phyloP scores from a whole-genome alignment of 163 green algal genomes.

The Scenedesmus sp. region DNA sequence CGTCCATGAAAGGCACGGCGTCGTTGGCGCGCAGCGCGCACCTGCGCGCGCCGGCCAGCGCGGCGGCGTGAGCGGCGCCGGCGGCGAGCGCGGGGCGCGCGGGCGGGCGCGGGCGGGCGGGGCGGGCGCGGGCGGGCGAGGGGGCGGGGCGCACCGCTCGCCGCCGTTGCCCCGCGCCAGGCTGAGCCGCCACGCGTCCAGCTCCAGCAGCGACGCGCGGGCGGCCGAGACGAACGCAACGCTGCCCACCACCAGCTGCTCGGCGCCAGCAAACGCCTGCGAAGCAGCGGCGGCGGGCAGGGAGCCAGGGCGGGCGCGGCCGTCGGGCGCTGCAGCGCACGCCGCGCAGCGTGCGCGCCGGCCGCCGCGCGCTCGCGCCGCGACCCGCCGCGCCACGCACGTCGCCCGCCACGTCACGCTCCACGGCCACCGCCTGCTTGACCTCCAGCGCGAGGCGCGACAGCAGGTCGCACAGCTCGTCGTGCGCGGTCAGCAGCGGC shows the following conservation, averaged over 20 bases:
- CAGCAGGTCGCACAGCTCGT: slow-evolving; percentile 43
- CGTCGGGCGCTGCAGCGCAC: background rate
- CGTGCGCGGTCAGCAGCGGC: slow-evolving; percentile 39
- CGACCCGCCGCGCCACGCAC: background rate
- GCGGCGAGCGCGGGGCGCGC: too few species aligned
- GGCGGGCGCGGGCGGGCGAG: too few species aligned
- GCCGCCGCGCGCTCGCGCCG: too few species aligned
- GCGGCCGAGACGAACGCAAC: slow-evolving; percentile 21
- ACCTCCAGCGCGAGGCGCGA: slow-evolving; percentile 42
- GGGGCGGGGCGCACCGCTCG: too few species aligned
- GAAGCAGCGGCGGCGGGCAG: background rate
- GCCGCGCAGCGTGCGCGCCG: too few species aligned
- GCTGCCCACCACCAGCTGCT: slow-evolving; percentile 29
- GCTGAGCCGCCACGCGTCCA: slow-evolving; percentile 39
- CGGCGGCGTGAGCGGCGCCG: background rate
- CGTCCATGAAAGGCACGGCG: slow-evolving; percentile 12
- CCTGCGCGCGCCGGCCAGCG: background rate
- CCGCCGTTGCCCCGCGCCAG: too few species aligned
- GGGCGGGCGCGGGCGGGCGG: too few species aligned
- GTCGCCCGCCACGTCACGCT: slow-evolving; percentile 20
- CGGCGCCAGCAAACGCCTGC: slow-evolving; percentile 21
- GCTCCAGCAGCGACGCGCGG: slow-evolving; percentile 10
- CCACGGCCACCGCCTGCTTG: slow-evolving; percentile 35
- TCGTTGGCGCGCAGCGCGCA: background rate
- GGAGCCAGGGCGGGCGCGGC: background rate